These are phyloP conservation scores for Uronychia setigera DNA, from an alignment of 73 alveolate genomes.

Conservation along the genomic window DNA sequence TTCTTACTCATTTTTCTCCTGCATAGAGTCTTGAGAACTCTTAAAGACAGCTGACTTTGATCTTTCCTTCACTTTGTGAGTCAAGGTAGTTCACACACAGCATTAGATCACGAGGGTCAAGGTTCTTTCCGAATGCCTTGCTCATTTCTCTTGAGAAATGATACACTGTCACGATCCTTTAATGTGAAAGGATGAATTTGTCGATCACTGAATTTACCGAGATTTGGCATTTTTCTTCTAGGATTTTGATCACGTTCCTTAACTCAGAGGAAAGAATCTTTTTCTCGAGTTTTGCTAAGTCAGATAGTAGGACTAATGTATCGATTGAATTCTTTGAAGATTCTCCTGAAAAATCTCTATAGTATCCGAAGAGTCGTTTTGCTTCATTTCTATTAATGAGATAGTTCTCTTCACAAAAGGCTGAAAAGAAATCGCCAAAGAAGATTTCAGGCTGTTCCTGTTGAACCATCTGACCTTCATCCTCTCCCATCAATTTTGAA, in stretches of 20 bases:
- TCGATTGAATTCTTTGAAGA: neutral
- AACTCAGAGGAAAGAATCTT: neutral
- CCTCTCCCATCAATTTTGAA: no score
- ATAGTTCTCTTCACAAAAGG: neutral
- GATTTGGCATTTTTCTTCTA: neutral
- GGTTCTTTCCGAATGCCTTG: no score
- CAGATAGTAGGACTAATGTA: neutral
- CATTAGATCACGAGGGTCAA: neutral
- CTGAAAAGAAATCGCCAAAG: neutral
- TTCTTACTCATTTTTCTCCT: neutral
- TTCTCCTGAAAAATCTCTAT: neutral
- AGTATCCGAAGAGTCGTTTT: neutral
- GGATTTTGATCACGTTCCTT: neutral
- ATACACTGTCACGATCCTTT: neutral
- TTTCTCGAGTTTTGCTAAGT: neutral
- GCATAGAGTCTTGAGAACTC: neutral
- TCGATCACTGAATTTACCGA: neutral
- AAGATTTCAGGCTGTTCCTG: no score
- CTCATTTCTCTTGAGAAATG: no score
- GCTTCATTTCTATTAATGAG: neutral
- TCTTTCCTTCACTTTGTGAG: neutral
- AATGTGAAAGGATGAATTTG: neutral
- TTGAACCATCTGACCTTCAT: no score
- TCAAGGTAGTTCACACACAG: neutral
- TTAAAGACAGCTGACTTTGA: neutral